These are phyloP conservation scores for Paramecium tetraurelia DNA, from an alignment of 73 alveolate genomes.

Conservation along the genomic window DNA sequence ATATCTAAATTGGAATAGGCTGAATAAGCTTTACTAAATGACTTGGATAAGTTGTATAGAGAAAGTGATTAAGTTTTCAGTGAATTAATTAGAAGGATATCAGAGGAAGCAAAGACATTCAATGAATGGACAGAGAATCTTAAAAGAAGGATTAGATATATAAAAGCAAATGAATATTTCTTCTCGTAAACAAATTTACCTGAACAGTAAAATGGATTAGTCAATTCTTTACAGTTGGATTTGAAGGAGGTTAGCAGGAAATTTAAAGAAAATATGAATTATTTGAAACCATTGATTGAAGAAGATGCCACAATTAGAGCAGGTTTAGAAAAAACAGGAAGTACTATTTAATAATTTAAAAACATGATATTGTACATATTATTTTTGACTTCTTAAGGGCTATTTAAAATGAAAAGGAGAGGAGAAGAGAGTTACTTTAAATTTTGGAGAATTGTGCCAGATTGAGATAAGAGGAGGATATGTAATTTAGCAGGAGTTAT, in stretches of 20 bases:
- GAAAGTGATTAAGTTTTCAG: conserved; percentile 52
- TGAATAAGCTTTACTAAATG: conserved; percentile 26
- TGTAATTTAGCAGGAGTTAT: not conserved
- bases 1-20: not conserved
- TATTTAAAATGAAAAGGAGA: conserved; percentile 54
- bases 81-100: conserved; percentile 41
- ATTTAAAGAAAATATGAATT: conserved; percentile 55
- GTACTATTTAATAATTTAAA: conserved; percentile 41
- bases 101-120: conserved; percentile 59
- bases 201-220: not conserved
- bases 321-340: conserved; percentile 53
- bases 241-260: conserved; percentile 31
- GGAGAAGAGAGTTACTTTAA: conserved; percentile 53
- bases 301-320: conserved; percentile 58
- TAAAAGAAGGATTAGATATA: conserved; percentile 12
- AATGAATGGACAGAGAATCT: conserved; percentile 60
- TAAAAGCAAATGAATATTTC: conserved; percentile 53
- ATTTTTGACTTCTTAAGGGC: not conserved
- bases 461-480: conserved; percentile 57
- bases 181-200: conserved; percentile 7
- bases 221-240: conserved; percentile 2
- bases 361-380: conserved; percentile 33
- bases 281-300: conserved; percentile 56
- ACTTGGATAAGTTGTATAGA: conserved; percentile 37
- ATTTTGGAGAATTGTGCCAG: conserved; percentile 55